Percentiles rank a stretch among this genome's conserved stretches.
Evolutionary conservation across 148 eudicot species (phyloP).

Genomic region (Nepenthes gracilis): DNA sequence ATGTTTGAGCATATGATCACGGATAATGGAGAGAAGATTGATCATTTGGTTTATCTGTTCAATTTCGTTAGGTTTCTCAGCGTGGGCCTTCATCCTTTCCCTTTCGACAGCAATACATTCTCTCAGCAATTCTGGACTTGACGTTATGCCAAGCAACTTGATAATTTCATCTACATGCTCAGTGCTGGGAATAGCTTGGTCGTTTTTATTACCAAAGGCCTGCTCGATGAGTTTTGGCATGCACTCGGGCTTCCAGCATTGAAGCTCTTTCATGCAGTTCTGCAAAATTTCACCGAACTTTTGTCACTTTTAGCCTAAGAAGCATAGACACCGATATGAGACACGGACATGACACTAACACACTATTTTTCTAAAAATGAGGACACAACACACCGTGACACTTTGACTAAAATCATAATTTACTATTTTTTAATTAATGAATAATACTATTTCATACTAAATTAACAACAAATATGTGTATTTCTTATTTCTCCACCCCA

Average conservation of each 20-base stretch:
- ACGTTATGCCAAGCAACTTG: slow-evolving; percentile 39
- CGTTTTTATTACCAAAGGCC: slow-evolving; percentile 31
- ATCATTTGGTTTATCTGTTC: slow-evolving; percentile 33
- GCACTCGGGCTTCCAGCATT: slow-evolving; percentile 39
- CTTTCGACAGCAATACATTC: slow-evolving; percentile 76
- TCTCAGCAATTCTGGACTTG: slow-evolving; percentile 52
- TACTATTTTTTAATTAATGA: no score
- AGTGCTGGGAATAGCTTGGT: slow-evolving; percentile 20
- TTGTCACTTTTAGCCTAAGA: slow-evolving; percentile 5
- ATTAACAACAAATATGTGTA: no score
- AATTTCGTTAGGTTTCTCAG: slow-evolving; percentile 18
- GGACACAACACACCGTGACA: no score
- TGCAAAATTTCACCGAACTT: slow-evolving; percentile 24
- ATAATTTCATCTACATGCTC: slow-evolving; percentile 36
- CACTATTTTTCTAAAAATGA: no score
- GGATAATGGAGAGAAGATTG: slow-evolving; percentile 45
- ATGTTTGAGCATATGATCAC: slow-evolving; percentile 34
- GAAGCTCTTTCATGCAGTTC: slow-evolving; percentile 66
- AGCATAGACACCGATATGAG: not conserved
- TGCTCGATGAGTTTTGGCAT: slow-evolving; percentile 48
- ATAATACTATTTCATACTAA: no score
- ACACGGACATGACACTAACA: no score
- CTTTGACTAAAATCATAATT: no score
- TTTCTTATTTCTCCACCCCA: no score
- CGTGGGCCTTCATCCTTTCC: slow-evolving; percentile 46